Percentiles rank a stretch among this genome's conserved stretches.
Evolutionary conservation across 352 stramenopile genomes (phyloP).

Genomic region (Phytopythium oedochilum): DNA sequence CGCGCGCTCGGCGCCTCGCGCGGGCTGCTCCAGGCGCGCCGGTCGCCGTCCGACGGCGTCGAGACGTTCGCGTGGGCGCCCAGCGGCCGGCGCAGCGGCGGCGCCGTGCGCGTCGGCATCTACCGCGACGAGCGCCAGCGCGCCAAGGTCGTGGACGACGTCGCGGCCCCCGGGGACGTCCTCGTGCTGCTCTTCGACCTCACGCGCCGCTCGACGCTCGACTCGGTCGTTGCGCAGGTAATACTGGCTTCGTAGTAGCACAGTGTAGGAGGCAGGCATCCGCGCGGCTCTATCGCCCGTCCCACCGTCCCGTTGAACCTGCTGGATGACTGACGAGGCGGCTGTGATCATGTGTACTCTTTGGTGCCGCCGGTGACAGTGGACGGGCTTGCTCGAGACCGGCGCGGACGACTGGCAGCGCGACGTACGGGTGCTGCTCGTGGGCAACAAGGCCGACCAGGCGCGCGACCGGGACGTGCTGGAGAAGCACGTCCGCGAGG

Average conservation of each 20-base stretch:
- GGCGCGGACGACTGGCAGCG: constrained; percentile 1
- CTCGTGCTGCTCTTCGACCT: constrained; percentile 57
- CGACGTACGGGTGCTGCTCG: constrained; percentile 29
- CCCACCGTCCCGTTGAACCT: not conserved
- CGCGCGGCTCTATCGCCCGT: not conserved
- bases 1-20: constrained; percentile 34
- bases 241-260: no score
- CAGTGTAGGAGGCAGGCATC: no score
- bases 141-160: constrained; percentile 3
- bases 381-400: constrained; percentile 26
- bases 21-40: not conserved
- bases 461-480: constrained; percentile 31
- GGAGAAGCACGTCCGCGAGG: constrained; percentile 27
- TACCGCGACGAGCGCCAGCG: constrained; percentile 8
- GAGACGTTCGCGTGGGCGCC: constrained; percentile 1
- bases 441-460: constrained; percentile 51
- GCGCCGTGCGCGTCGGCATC: constrained; percentile 5
- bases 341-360: no score
- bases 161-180: constrained; percentile 11
- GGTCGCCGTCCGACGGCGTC: not conserved
- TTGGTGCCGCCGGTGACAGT: constrained; percentile 24
- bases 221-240: constrained; percentile 27
- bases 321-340: not conserved
- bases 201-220: constrained; percentile 31
- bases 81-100: not conserved